These are phyloP conservation scores for Lippia alba DNA, from an alignment of 305 asterid genomes.

Conservation along the genomic window DNA sequence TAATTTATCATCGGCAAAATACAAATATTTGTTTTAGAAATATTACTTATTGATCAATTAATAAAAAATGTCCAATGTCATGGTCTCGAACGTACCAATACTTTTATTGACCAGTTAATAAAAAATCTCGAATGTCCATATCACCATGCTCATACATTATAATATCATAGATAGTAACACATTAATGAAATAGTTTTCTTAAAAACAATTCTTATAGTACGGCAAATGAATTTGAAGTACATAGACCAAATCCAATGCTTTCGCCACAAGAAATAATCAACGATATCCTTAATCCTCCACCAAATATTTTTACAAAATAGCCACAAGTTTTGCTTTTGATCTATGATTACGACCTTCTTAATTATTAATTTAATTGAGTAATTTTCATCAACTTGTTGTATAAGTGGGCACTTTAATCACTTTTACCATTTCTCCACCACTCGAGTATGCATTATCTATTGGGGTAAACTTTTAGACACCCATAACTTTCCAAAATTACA, in stretches of 20 bases:
- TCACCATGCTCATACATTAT: not conserved
- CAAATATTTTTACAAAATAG: not conserved
- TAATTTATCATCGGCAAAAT: too few species aligned
- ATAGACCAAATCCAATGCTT: constrained; percentile 2
- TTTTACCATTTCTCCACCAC: not conserved
- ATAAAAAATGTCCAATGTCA: too few species aligned
- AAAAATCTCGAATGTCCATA: too few species aligned
- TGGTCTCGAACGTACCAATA: too few species aligned
- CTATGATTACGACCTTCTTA: not conserved
- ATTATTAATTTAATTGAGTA: not conserved
- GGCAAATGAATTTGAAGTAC: not conserved
- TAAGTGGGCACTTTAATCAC: not conserved
- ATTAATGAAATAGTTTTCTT: not conserved
- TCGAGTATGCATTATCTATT: too few species aligned
- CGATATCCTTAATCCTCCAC: not conserved
- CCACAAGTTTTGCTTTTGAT: not conserved
- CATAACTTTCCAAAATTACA: too few species aligned
- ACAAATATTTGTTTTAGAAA: too few species aligned
- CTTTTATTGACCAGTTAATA: too few species aligned
- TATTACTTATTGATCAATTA: too few species aligned
- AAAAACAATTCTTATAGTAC: not conserved
- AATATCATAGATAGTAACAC: too few species aligned
- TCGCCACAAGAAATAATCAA: not conserved
- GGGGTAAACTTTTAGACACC: too few species aligned
- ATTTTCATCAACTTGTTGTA: too few species aligned